Evolutionary conservation across 1,284 basidiomycete species (phyloP).

Genomic region (Rhodotorula sp.): DNA sequence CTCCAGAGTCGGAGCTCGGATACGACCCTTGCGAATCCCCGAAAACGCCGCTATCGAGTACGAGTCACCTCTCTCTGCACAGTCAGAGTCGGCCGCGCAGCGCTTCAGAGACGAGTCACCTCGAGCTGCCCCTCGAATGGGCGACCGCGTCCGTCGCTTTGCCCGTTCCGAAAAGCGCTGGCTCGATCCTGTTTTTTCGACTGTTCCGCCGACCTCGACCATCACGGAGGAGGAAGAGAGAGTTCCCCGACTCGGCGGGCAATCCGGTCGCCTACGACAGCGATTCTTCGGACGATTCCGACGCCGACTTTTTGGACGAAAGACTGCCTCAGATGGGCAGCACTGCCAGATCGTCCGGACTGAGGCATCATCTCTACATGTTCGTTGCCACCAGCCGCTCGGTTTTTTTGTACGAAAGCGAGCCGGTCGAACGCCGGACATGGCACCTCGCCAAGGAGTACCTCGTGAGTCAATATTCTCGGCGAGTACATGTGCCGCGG

Average conservation of each 20-base stretch:
- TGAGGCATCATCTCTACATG: conserved; percentile 11
- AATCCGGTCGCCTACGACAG: background rate
- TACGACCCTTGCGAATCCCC: background rate
- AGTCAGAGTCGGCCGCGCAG: background rate
- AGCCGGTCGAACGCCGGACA: conserved; percentile 5
- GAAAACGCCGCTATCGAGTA: background rate
- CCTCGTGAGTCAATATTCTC: conserved; percentile 7
- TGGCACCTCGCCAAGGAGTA: conserved; percentile 30
- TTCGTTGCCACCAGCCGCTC: conserved; percentile 22
- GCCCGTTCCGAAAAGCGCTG: conserved; percentile 13
- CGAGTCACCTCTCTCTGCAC: background rate
- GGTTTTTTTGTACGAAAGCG: conserved; percentile 25
- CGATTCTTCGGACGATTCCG: background rate
- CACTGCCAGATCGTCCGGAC: background rate
- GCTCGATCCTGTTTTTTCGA: conserved; percentile 20
- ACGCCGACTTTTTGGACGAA: background rate
- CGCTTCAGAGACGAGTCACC: background rate
- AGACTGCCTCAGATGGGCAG: background rate
- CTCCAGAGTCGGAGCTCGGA: background rate
- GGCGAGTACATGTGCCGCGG: too few species aligned
- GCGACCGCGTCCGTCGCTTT: conserved; percentile 3
- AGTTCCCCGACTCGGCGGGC: background rate
- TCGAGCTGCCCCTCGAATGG: conserved; percentile 26
- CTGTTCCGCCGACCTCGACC: conserved; percentile 15
- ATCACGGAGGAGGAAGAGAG: too few species aligned